A percentile compares a stretch with the other conserved stretches of the same genome.
phyloP scores from a whole-genome alignment of 2,329 filamentous ascomycete species.

The Clonostachys solani region DNA sequence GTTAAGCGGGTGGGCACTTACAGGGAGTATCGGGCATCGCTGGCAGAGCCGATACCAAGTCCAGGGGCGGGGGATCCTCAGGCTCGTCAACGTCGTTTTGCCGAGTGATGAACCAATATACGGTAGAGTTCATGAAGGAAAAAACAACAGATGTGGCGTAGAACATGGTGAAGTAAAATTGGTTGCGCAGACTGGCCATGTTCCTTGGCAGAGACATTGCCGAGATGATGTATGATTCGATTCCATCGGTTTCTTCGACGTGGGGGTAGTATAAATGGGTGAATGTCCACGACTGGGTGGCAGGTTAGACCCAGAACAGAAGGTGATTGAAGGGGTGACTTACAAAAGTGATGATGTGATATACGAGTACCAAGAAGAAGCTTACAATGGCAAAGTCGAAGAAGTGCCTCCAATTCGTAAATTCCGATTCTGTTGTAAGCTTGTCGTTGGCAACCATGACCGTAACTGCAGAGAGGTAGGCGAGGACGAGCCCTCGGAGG shows the following conservation, averaged over 20 bases:
- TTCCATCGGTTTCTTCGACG: constrained; percentile 26
- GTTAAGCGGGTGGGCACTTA: too few relatives aligned
- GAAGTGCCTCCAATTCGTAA: constrained; percentile 32
- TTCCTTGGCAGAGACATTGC: constrained; percentile 40
- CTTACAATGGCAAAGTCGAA: constrained; percentile 46
- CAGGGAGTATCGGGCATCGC: constrained; percentile 13
- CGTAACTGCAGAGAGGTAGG: constrained; percentile 34
- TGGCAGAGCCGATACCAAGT: background rate
- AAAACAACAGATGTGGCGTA: constrained; percentile 41
- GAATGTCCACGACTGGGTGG: constrained; percentile 41
- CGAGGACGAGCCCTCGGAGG: constrained; percentile 34
- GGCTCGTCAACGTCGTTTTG: constrained; percentile 15
- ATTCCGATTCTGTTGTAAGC: constrained; percentile 30
- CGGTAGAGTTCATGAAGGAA: constrained; percentile 41
- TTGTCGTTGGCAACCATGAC: constrained; percentile 41
- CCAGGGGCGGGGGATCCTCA: background rate
- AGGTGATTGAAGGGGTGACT: constrained; percentile 14
- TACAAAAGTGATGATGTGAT: constrained; percentile 42
- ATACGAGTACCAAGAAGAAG: constrained; percentile 34
- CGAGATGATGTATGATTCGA: constrained; percentile 28
- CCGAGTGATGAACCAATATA: constrained; percentile 42
- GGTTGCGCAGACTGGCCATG: constrained; percentile 31
- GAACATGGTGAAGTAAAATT: constrained; percentile 45
- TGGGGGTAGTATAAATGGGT: constrained; percentile 45
- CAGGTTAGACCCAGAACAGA: background rate